phyloP scores from a whole-genome alignment of 78 protist species.

The Pigoraptor vietnamica region DNA sequence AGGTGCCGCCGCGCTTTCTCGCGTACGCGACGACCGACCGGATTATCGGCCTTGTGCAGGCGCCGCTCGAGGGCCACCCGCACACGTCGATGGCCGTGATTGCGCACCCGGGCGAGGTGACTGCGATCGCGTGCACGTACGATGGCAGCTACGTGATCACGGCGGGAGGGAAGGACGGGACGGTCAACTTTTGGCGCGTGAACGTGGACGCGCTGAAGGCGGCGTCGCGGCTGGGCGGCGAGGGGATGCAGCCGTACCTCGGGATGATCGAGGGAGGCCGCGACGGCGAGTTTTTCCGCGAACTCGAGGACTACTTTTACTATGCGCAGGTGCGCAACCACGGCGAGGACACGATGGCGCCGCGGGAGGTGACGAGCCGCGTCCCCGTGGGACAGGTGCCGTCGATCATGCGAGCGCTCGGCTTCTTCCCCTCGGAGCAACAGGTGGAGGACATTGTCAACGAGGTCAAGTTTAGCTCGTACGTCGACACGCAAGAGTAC shows the following conservation, averaged over 20 bases:
- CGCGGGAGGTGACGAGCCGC: constrained; percentile 10
- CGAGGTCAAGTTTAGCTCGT: constrained; percentile 11
- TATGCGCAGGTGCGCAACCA: constrained; percentile 38
- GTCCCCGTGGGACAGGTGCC: constrained; percentile 34
- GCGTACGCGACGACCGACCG: not conserved
- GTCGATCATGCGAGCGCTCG: not conserved
- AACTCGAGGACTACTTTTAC: constrained; percentile 44
- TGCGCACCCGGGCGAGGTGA: constrained; percentile 44
- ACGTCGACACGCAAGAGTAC: not conserved
- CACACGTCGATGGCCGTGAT: constrained; percentile 40
- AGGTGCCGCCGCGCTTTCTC: not conserved
- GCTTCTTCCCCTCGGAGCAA: constrained; percentile 3
- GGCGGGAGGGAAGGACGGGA: constrained; percentile 23
- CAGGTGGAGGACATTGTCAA: constrained; percentile 23
- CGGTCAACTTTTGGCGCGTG: constrained; percentile 17
- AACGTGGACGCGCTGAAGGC: not conserved
- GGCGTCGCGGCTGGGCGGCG: not conserved
- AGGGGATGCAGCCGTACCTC: constrained; percentile 1
- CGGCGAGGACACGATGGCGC: constrained; percentile 32
- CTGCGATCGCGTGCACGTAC: not conserved
- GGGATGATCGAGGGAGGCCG: constrained; percentile 38
- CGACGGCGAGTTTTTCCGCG: constrained; percentile 25
- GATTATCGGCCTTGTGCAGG: constrained; percentile 23
- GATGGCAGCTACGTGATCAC: constrained; percentile 46
- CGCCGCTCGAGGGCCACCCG: constrained; percentile 62